Conservation (phyloP, 208 protist genomes). For the Leishmania aethiopica region DNA sequence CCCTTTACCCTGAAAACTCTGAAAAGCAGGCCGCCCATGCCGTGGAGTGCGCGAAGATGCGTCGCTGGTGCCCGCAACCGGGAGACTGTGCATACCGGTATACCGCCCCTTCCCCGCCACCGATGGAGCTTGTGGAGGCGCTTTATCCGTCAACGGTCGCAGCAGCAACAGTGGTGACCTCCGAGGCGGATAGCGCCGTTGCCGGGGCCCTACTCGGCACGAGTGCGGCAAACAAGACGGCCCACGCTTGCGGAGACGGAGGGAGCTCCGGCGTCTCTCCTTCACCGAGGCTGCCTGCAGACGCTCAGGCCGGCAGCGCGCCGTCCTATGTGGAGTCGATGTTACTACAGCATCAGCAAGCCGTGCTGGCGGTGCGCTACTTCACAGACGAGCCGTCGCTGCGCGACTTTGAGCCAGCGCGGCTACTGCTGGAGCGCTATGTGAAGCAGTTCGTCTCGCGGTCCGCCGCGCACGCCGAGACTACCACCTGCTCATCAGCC, state of each 20-base stretch:
- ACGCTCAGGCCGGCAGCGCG: neutral
- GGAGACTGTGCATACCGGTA: slow-evolving; percentile 61
- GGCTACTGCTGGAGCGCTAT: slow-evolving; percentile 54
- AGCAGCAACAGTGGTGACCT: slow-evolving; percentile 1
- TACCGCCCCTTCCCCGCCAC: slow-evolving; percentile 45
- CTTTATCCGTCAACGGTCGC: neutral
- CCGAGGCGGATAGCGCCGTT: neutral
- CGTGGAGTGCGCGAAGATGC: slow-evolving; percentile 64
- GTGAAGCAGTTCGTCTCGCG: slow-evolving; percentile 23
- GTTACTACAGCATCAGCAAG: slow-evolving; percentile 60
- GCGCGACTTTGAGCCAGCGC: slow-evolving; percentile 36
- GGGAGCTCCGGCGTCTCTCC: neutral
- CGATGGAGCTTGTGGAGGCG: slow-evolving; percentile 45
- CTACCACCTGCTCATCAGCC: neutral
- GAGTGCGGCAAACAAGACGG: neutral
- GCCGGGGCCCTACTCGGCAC: neutral
- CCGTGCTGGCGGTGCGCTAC: slow-evolving; percentile 36
- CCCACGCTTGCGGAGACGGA: neutral
- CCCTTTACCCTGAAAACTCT: slow-evolving; percentile 57
- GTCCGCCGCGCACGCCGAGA: neutral
- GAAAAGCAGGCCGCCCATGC: slow-evolving; percentile 63
- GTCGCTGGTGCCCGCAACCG: slow-evolving; percentile 70
- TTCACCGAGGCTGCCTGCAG: neutral
- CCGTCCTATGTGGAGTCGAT: slow-evolving; percentile 50
- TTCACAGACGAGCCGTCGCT: slow-evolving; percentile 39